phyloP scores from a whole-genome alignment of 75 land plant species.

The Selaginella tamariscina region DNA sequence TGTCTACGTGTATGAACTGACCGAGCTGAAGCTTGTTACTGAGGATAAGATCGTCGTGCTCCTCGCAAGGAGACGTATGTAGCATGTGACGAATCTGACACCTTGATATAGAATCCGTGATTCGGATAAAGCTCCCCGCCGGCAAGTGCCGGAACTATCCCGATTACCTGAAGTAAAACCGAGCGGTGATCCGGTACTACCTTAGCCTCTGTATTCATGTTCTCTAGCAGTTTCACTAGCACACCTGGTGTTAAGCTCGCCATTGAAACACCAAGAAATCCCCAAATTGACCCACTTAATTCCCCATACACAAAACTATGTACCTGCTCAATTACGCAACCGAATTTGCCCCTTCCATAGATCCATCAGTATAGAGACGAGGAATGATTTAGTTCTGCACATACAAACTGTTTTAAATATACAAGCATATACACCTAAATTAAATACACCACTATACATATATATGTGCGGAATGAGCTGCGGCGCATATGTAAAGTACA shows the following conservation, averaged over 20 bases:
- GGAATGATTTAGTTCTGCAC: too few relatives aligned
- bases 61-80: slow-evolving; percentile 71
- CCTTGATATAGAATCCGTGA: slow-evolving; percentile 74
- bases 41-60: slow-evolving; percentile 64
- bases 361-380: too few relatives aligned
- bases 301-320: too few relatives aligned
- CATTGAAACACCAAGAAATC: too few relatives aligned
- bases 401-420: too few relatives aligned
- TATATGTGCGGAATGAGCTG: too few relatives aligned
- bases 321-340: too few relatives aligned
- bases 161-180: slow-evolving; percentile 68
- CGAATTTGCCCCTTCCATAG: too few relatives aligned
- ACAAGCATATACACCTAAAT: too few relatives aligned
- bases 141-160: slow-evolving; percentile 73
- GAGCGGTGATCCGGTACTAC: slow-evolving; percentile 74
- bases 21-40: slow-evolving; percentile 75
- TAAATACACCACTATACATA: too few relatives aligned
- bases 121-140: slow-evolving; percentile 66
- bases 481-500: too few relatives aligned
- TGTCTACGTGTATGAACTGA: slow-evolving; percentile 69
- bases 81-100: slow-evolving; percentile 82
- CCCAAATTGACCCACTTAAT: too few relatives aligned
- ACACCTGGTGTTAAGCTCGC: slow-evolving; percentile 78
- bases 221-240: slow-evolving; percentile 79
- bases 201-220: slow-evolving; percentile 55